phyloP scores from a whole-genome alignment of 805 yeast species.

The Schwanniomyces vanrijiae region DNA sequence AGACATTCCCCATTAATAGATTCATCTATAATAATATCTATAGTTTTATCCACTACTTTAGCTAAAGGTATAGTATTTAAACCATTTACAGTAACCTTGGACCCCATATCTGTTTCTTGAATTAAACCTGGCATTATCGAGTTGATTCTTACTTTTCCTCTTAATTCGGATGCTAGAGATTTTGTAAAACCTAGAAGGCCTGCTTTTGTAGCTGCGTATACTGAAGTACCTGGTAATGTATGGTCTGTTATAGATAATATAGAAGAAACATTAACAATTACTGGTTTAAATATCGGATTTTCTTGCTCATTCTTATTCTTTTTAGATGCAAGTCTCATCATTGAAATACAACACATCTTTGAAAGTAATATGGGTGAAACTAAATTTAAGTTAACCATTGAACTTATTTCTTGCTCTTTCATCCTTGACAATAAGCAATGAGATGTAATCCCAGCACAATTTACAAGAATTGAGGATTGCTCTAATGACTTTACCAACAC shows the following conservation, averaged over 20 bases:
- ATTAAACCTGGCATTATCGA: constrained; percentile 68
- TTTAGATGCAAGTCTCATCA: constrained; percentile 35
- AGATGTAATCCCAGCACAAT: constrained; percentile 70
- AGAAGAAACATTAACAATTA: constrained; percentile 66
- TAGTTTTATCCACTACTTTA: constrained; percentile 25
- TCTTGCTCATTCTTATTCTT: not conserved
- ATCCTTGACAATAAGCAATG: constrained; percentile 49
- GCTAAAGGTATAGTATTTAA: constrained; percentile 22
- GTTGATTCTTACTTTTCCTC: constrained; percentile 58
- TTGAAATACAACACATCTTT: constrained; percentile 48
- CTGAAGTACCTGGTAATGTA: constrained; percentile 54
- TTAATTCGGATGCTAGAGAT: constrained; percentile 60
- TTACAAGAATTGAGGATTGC: constrained; percentile 49
- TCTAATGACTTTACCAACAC: constrained; percentile 26
- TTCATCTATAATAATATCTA: constrained; percentile 21
- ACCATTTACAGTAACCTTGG: constrained; percentile 21
- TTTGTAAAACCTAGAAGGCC: constrained; percentile 65
- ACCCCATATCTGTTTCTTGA: constrained; percentile 66
- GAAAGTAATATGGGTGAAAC: constrained; percentile 61
- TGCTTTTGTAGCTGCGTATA: constrained; percentile 70
- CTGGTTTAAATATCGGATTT: constrained; percentile 20
- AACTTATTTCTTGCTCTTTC: constrained; percentile 37
- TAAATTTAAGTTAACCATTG: constrained; percentile 56
- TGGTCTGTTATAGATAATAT: constrained; percentile 47
- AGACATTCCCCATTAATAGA: constrained; percentile 29